Base-by-base conservation (phyloP, 768 basidiomycete species). In the Austroboletus festivus region DNA sequence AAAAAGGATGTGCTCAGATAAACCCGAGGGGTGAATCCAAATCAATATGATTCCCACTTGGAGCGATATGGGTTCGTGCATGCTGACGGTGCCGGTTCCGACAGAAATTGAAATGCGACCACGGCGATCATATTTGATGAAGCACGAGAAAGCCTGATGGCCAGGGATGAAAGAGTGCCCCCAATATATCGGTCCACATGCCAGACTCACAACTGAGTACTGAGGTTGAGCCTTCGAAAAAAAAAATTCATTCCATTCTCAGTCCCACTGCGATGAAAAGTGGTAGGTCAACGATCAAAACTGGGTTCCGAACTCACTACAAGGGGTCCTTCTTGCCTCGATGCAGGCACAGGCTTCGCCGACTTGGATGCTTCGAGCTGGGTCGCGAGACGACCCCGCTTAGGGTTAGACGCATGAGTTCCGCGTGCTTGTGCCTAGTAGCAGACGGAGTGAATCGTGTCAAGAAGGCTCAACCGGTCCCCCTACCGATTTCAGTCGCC, bases 401-500 rank as follows among this genome's bases (percentile, higher is more conserved):
- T 77, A 31, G 76, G 75, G 63, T 78, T 77, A 44, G 71, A 65
- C 47, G 66, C 57, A 53, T 62, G 70, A 52, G 67, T 70, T 37
- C 75, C 76, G 55, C 76, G 71, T 59, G 64, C 59, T 61, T 69
- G 73, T 54, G 58, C 67, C 76, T 77, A 55, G 22, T 16, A 37
- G 52, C 43, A 37, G 50, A 34, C 28, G 28, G 5, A 41, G 65
- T 63, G 58, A 68, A 62, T 61, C 55, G 18, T 46, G 47, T 48
- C 46, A 48, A 46, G 55, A 57, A 58, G 4, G 30, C 21, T 24
- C 21, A 24, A 21, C 46, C 19, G 26, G 42, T 48, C 50, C 45
- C 69, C 80, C 69, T 57, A 82, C 82, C 59, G 74, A 72, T 67
- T 81, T 72, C 62, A 76, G 53, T 54, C 82, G 73, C 57, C 75